These are phyloP conservation scores for Agapanthus africanus DNA, from an alignment of 106 monocot genomes.

Conservation along the genomic window DNA sequence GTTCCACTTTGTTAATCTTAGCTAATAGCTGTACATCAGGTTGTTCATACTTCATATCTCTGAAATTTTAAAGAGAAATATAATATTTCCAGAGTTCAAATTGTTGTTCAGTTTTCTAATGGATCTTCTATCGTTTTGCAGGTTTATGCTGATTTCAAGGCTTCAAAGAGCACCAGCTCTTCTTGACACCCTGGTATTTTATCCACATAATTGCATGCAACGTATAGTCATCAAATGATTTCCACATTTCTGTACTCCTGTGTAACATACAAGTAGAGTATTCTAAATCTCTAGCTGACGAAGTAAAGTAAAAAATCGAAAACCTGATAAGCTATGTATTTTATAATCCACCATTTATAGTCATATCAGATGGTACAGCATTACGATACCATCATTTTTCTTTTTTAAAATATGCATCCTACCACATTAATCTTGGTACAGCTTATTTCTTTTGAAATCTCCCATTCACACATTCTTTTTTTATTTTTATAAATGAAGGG, in stretches of 20 bases:
- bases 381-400: not conserved
- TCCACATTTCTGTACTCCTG: not conserved
- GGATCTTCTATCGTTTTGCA: slow-evolving; percentile 23
- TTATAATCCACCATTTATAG: not conserved
- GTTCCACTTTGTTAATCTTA: not conserved
- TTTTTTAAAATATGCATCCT: not conserved
- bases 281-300: not conserved
- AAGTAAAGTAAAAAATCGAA: not conserved
- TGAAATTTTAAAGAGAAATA: not conserved
- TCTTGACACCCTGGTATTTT: slow-evolving; percentile 82
- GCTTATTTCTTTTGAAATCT: not conserved
- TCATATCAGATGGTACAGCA: not conserved
- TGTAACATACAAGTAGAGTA: not conserved
- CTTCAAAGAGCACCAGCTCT: slow-evolving; percentile 55
- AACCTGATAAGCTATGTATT: not conserved
- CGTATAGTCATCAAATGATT: not conserved
- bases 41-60: not conserved
- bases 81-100: not conserved
- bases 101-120: too few species aligned
- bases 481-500: too few species aligned
- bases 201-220: slow-evolving; percentile 1
- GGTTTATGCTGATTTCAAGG: slow-evolving; percentile 88
- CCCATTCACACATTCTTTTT: too few species aligned
- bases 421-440: not conserved
- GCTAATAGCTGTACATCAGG: not conserved